Evolutionary conservation across 2,329 filamentous ascomycete species (phyloP).

Genomic region (Amesomyces nigricolor): DNA sequence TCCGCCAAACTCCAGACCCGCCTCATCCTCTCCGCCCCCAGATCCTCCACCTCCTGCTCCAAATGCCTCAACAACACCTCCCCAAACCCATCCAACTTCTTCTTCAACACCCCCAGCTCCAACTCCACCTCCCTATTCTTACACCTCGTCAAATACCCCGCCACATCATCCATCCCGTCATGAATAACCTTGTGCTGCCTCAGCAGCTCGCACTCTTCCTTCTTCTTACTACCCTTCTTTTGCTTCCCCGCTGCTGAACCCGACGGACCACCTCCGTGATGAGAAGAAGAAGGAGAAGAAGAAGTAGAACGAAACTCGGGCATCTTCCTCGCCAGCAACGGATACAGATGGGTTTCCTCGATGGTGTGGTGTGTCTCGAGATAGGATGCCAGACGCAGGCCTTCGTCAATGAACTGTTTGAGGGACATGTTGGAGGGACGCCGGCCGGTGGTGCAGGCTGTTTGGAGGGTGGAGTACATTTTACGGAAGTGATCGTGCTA

Average conservation of each 20-base stretch:
- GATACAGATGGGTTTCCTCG: conserved; percentile 79
- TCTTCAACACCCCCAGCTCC: conserved; percentile 54
- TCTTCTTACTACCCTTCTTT: conserved; percentile 6
- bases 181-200: conserved; percentile 77
- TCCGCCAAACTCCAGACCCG: conserved; percentile 74
- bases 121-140: conserved; percentile 56
- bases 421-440: conserved; percentile 61
- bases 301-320: conserved; percentile 56
- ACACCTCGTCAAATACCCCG: conserved; percentile 60
- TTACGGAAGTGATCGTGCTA: conserved; percentile 69
- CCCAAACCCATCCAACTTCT: conserved; percentile 72
- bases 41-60: conserved; percentile 72
- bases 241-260: conserved; percentile 15
- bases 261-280: too few species aligned
- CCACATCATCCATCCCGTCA: conserved; percentile 61
- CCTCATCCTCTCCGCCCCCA: conserved; percentile 84
- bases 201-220: conserved; percentile 55
- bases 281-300: not conserved
- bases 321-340: conserved; percentile 70
- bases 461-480: conserved; percentile 66
- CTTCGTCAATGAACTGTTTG: conserved; percentile 60
- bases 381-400: conserved; percentile 63
- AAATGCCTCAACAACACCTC: conserved; percentile 75
- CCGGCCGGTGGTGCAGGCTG: conserved; percentile 53
- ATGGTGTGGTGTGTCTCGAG: conserved; percentile 76